Evolutionary conservation across 805 yeast genomes (phyloP).

Genomic region (Ogataea wickerhamii): DNA sequence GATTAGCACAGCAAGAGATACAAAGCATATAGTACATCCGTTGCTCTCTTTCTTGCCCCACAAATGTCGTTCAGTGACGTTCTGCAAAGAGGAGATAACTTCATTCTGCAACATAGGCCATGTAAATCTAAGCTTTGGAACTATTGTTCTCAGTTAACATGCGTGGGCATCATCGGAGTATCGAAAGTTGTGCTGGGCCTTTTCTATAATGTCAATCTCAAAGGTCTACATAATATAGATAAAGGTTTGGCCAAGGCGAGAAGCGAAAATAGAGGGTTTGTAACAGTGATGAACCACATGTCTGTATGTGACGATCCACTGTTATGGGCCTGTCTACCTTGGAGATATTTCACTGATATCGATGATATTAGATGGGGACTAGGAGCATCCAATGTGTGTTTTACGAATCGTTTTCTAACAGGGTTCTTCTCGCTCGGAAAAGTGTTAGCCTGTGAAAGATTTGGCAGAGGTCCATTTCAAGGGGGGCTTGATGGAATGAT

Average conservation of each 20-base stretch:
- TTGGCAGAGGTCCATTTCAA: constrained; percentile 93
- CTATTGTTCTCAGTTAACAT: constrained; percentile 61
- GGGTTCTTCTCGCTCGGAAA: constrained; percentile 83
- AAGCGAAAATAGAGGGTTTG: constrained; percentile 64
- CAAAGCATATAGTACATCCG: too few species aligned
- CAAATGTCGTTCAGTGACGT: constrained; percentile 74
- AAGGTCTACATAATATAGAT: constrained; percentile 61
- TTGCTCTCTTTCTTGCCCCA: too few species aligned
- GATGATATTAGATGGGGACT: constrained; percentile 87
- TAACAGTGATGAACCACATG: constrained; percentile 93
- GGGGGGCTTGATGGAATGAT: constrained; percentile 85
- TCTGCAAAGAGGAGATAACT: constrained; percentile 67
- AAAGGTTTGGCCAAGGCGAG: constrained; percentile 60
- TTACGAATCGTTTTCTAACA: constrained; percentile 48
- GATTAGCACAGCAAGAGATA: too few species aligned
- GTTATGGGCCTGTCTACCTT: constrained; percentile 82
- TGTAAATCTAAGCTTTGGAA: constrained; percentile 61
- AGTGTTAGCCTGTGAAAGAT: constrained; percentile 79
- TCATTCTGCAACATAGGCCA: constrained; percentile 51
- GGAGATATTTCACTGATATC: constrained; percentile 56
- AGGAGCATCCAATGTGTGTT: constrained; percentile 91
- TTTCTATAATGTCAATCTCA: constrained; percentile 60
- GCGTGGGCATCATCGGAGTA: constrained; percentile 58
- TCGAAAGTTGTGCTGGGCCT: constrained; percentile 60
- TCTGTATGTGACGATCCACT: constrained; percentile 90